Percentiles rank a stretch among this genome's conserved stretches.
phyloP scores from a whole-genome alignment of 176 grass and related monocot species.

The Aegilops umbellulata region DNA sequence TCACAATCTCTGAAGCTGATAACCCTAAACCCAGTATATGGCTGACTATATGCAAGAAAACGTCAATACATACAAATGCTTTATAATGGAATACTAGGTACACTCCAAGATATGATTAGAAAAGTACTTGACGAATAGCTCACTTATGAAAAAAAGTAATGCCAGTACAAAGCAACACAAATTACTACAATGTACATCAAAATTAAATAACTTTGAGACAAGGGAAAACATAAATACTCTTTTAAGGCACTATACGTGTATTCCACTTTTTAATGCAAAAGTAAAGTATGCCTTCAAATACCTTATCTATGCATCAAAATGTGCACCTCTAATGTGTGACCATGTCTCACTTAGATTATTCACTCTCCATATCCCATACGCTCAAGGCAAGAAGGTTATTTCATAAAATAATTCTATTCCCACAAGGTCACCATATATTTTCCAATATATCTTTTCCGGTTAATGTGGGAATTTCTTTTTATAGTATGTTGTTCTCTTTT shows the following conservation, averaged over 20 bases:
- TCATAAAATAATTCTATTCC: neutral
- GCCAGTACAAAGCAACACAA: neutral
- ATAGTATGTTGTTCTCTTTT: neutral
- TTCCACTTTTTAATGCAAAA: neutral
- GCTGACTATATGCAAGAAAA: neutral
- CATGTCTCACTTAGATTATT: neutral
- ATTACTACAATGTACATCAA: neutral
- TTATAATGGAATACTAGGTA: conserved; percentile 12
- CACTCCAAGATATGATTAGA: neutral
- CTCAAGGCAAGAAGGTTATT: neutral
- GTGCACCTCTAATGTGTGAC: neutral
- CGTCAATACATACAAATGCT: neutral
- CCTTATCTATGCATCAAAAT: neutral
- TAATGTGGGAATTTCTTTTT: neutral
- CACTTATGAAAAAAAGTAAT: neutral
- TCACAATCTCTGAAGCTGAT: conserved; percentile 4
- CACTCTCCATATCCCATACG: neutral
- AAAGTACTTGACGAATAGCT: neutral
- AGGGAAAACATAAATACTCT: neutral
- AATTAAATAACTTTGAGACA: neutral
- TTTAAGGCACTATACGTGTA: neutral
- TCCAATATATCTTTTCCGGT: neutral
- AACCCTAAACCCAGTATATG: neutral
- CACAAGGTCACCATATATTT: neutral
- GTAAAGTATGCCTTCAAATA: neutral